Percentiles rank a stretch among this genome's conserved stretches.
Evolutionary conservation across 129 eudicot species (phyloP).

Genomic region (Lonicera japonica): DNA sequence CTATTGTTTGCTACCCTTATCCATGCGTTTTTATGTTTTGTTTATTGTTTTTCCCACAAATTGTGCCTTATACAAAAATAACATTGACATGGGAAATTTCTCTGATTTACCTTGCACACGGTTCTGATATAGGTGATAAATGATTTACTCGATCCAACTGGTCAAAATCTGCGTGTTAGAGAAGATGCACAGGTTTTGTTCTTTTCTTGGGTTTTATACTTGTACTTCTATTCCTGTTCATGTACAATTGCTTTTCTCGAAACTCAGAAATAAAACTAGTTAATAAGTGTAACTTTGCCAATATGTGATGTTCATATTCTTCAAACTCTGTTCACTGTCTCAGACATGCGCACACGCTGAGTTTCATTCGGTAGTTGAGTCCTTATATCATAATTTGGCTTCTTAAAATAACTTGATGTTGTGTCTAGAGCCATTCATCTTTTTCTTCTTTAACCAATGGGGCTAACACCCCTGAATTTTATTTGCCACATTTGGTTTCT

Average conservation of each 20-base stretch:
- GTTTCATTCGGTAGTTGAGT: background rate
- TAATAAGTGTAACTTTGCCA: background rate
- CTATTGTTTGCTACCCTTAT: too few species aligned
- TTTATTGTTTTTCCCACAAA: too few species aligned
- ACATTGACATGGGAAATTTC: background rate
- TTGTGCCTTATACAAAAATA: background rate
- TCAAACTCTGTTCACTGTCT: background rate
- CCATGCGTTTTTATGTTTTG: too few species aligned
- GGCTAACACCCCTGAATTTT: background rate
- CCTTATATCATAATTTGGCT: background rate
- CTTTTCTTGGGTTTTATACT: background rate
- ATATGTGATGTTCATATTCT: background rate
- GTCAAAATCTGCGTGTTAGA: conserved; percentile 94
- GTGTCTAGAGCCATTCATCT: background rate
- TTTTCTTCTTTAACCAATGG: too few species aligned
- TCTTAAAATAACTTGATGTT: background rate
- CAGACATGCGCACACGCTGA: background rate
- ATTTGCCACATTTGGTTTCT: background rate
- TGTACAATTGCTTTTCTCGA: background rate
- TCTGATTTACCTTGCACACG: conserved; percentile 16
- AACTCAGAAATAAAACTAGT: background rate
- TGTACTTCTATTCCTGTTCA: background rate
- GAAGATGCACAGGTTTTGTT: conserved; percentile 90
- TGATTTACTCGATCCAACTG: conserved; percentile 98
- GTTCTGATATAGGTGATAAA: conserved; percentile 69